Evolutionary conservation across 2,329 filamentous ascomycete genomes (phyloP), one percentile per base, ranked within the genome.

Genomic region (Orbilia javanica): DNA sequence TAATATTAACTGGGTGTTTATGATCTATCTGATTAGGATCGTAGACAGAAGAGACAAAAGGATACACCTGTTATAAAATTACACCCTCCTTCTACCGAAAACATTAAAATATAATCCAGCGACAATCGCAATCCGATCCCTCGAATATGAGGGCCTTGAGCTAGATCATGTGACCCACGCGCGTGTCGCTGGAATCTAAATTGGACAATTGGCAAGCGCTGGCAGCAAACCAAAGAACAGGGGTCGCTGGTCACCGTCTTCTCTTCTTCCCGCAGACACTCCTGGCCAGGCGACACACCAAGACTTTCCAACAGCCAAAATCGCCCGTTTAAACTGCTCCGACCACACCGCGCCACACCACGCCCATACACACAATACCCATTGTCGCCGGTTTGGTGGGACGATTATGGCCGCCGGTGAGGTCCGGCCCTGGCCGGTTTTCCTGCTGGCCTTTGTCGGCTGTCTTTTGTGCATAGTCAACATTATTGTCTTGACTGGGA

Each of bases 391-490:
- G 44, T 53, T 67, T 52, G 64, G 46, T 57, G 29, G 50, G 31
- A 55, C 50, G 44, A n/a, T 11, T 39, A 68, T 68, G 64, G 48
- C 46, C 34, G 48, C 22, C 52, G 39, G 39, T 62, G 44, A 48
- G n/a, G 25, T 70, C 42, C 39, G 53, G 67, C 48, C 67, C 31
- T 70, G 67, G 67, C 42, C 55, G 10, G 22, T 70, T 34, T 63
- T 70, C 42, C 13, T 57, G 55, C 67, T 70, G 10, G 53, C 67
- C 8, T 18, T 63, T n/a, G 22, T 62, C 42, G 67, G 42, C 11
- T 44, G n/a, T 5, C 11, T 20, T 31, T 20, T 70, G 10, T 70
- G 46, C 36, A 29, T 63, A 11, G 15, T 63, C 53, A 70, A 70
- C 36, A 10, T 63, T 18, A 18, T 63, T 42, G 4, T 70, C 52